Percentiles rank a stretch among this genome's conserved stretches.
Evolutionary conservation across 1,139 yeast species (phyloP).

Genomic region (Pichia sp.): DNA sequence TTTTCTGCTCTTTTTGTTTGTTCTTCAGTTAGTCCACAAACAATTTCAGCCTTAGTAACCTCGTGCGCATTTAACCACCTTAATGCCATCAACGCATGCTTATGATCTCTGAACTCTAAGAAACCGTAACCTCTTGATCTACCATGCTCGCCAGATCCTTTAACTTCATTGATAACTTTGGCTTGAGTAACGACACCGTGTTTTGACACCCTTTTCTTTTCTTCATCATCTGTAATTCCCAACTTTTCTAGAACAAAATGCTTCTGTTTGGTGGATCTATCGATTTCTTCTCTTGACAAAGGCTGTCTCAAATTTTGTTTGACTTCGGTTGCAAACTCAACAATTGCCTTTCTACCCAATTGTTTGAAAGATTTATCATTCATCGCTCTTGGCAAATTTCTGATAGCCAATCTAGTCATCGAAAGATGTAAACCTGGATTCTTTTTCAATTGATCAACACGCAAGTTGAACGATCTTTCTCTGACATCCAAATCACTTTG

Average conservation of each 20-base stretch:
- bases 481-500: slow-evolving; percentile 79
- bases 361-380: slow-evolving; percentile 84
- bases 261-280: slow-evolving; percentile 69
- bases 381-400: slow-evolving; percentile 93
- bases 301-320: slow-evolving; percentile 73
- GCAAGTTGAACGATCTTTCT: slow-evolving; percentile 77
- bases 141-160: slow-evolving; percentile 84
- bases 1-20: slow-evolving; percentile 51
- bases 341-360: slow-evolving; percentile 90
- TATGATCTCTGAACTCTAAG: slow-evolving; percentile 88
- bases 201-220: slow-evolving; percentile 59
- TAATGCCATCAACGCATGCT: slow-evolving; percentile 89
- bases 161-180: slow-evolving; percentile 86
- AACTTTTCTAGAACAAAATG: slow-evolving; percentile 29
- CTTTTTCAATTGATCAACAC: slow-evolving; percentile 86
- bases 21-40: slow-evolving; percentile 69
- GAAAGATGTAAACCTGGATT: slow-evolving; percentile 90
- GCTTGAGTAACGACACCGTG: slow-evolving; percentile 92
- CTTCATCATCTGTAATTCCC: slow-evolving; percentile 43
- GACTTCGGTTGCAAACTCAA: slow-evolving; percentile 91
- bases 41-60: slow-evolving; percentile 65
- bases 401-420: slow-evolving; percentile 85
- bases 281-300: slow-evolving; percentile 81
- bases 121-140: slow-evolving; percentile 97
- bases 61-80: slow-evolving; percentile 96